Percentiles rank a stretch among this genome's conserved stretches.
Evolutionary conservation across 2,329 filamentous ascomycete genomes (phyloP).

Genomic region (Pezicula neosporulosa): DNA sequence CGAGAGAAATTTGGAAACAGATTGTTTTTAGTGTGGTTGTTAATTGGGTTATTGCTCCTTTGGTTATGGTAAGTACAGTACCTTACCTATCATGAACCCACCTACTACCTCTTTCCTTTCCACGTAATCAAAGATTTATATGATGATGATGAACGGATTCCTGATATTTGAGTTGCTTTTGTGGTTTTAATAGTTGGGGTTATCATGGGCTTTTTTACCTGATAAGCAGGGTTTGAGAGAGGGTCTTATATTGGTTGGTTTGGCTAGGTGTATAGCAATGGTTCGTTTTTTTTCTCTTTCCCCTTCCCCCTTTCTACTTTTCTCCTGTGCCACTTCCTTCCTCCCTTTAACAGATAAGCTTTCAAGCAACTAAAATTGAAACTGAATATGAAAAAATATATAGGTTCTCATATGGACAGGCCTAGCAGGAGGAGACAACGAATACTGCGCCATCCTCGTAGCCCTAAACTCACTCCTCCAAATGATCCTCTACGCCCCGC

Average conservation of each 20-base stretch:
- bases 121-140: too few species aligned
- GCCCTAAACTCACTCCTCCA: conserved; percentile 73
- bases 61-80: conserved; percentile 60
- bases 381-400: background rate
- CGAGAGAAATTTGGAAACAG: conserved; percentile 69
- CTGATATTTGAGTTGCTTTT: too few species aligned
- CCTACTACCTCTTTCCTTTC: too few species aligned
- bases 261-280: conserved; percentile 89
- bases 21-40: conserved; percentile 72
- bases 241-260: conserved; percentile 76
- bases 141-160: too few species aligned
- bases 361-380: too few species aligned
- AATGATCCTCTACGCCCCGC: conserved; percentile 68
- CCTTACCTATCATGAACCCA: too few species aligned
- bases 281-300: too few species aligned
- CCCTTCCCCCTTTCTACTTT: too few species aligned
- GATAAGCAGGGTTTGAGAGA: conserved; percentile 54
- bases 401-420: conserved; percentile 70
- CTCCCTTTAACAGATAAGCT: too few species aligned
- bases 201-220: conserved; percentile 67
- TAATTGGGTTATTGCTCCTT: conserved; percentile 81
- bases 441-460: conserved; percentile 82
- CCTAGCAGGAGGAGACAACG: conserved; percentile 69
- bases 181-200: conserved; percentile 47
- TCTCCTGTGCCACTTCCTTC: too few species aligned